Evolutionary conservation across 2,329 filamentous ascomycete genomes (phyloP).

Genomic region (Aspergillus hortae): DNA sequence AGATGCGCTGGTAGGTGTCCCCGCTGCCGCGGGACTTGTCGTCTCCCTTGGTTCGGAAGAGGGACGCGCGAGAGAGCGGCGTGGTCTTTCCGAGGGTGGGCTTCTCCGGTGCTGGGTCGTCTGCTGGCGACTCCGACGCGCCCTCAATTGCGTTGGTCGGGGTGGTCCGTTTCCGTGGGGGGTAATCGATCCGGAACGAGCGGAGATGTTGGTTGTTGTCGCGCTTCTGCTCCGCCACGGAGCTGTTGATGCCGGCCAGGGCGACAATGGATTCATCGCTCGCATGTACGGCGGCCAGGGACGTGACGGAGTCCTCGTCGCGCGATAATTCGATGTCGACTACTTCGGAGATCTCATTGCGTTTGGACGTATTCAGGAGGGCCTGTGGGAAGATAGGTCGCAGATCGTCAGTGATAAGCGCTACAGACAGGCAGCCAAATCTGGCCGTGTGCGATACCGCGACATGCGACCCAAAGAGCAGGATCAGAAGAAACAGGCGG

Average conservation of each 20-base stretch:
- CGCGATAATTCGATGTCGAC: conserved; percentile 74
- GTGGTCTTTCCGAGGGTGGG: conserved; percentile 33
- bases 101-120: conserved; percentile 14
- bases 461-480: not conserved
- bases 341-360: conserved; percentile 59
- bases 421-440: too few species aligned
- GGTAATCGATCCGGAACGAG: conserved; percentile 63
- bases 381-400: conserved; percentile 46
- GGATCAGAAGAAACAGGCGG: not conserved
- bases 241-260: conserved; percentile 82
- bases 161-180: conserved; percentile 40
- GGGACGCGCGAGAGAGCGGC: conserved; percentile 48
- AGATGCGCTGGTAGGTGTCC: conserved; percentile 58
- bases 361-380: conserved; percentile 66
- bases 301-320: conserved; percentile 86
- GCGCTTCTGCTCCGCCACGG: conserved; percentile 64
- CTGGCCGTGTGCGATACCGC: not conserved
- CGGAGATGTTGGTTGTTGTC: conserved; percentile 83
- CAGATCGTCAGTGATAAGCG: too few species aligned
- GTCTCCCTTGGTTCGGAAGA: conserved; percentile 45
- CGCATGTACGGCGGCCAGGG: conserved; percentile 67
- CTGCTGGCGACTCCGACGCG: not conserved
- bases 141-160: conserved; percentile 12
- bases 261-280: conserved; percentile 50
- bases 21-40: conserved; percentile 28